Conservation (phyloP, 2,329 filamentous ascomycete genomes). For the Trichophaea hybrida region DNA sequence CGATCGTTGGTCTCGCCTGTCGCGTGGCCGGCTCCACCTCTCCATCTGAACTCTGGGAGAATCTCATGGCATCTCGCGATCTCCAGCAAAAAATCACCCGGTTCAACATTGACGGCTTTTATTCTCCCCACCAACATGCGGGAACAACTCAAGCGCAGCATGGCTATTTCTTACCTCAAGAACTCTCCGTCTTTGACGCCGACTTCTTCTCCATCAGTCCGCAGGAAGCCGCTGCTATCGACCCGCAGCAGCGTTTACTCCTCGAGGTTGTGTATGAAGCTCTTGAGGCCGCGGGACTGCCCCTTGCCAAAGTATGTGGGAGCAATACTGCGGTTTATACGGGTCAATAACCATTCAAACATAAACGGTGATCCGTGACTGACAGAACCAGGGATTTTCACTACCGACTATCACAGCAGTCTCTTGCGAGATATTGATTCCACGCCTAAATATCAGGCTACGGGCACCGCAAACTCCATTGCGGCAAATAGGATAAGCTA, state of each 20-base stretch:
- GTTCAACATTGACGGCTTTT: not conserved
- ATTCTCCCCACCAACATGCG: not conserved
- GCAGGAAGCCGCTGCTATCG: conserved; percentile 63
- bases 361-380: too few relatives aligned
- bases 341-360: too few relatives aligned
- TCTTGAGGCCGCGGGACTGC: conserved; percentile 54
- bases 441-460: conserved; percentile 1
- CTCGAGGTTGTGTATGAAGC: conserved; percentile 68
- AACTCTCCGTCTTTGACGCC: conserved; percentile 66
- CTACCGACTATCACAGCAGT: not conserved
- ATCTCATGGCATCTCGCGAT: too few relatives aligned
- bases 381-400: not conserved
- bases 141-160: not conserved
- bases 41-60: too few relatives aligned
- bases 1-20: too few relatives aligned
- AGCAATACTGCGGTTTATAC: too few relatives aligned
- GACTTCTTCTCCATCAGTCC: conserved; percentile 80
- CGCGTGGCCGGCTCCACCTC: too few relatives aligned
- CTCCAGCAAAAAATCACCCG: not conserved
- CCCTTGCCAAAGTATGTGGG: too few relatives aligned
- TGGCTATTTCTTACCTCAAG: conserved; percentile 41
- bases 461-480: conserved; percentile 4
- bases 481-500: conserved; percentile 4
- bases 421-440: not conserved
- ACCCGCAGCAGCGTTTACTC: conserved; percentile 66